Base-by-base conservation (phyloP, 352 stramenopile species). In the Phytophthora crassamura region DNA sequence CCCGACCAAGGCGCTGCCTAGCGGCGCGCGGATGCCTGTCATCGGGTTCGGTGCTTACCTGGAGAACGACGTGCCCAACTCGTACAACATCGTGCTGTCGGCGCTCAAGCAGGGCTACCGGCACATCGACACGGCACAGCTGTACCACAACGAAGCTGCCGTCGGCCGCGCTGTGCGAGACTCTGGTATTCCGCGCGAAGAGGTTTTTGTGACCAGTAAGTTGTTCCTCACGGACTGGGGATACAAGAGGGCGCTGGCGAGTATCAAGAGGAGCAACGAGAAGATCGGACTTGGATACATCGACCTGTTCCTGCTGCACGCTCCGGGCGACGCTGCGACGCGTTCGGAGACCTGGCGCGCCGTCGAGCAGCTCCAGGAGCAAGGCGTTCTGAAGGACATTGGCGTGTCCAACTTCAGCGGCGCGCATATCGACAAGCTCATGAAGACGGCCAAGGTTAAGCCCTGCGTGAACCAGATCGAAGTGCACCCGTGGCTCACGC, bases 381-480 rank as follows among this genome's bases (percentile, higher is more conserved):
- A 78, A 40, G 91, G 89, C 0, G 68, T 93, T 7, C 58, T 95
- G 38, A 78, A 80, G 43, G 84, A 94, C 47, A 93, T 97, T 56
- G 93, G 91, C 40, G 89, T 98, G 32, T 96, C 80, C 38, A 98
- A 98, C 64, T 98, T 96, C 77, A 72, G 84, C 15, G 64, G 87
- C n/a, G 77, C 69, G 4, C 91, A 98, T 63, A 77, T 97, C 25
- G 60, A 87, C 54, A 90, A 92, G 42, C 68, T 98, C 0, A 84
- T 90, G 53, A 69, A 86, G 52, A 82, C 82, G 18, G 79, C 72
- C 33, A 70, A 53, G 7, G 76, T 82, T 30, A 84, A 85, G 47
- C 86, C 88, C 0, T 77, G 84, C 12, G 88, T 95, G 62, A 95
- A 96, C 75, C 88, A 96, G 65, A 83, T 97, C 35, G 79, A 93